These are phyloP conservation scores for Metschnikowia lochheadii DNA, from an alignment of 805 yeast genomes.

Conservation along the genomic window DNA sequence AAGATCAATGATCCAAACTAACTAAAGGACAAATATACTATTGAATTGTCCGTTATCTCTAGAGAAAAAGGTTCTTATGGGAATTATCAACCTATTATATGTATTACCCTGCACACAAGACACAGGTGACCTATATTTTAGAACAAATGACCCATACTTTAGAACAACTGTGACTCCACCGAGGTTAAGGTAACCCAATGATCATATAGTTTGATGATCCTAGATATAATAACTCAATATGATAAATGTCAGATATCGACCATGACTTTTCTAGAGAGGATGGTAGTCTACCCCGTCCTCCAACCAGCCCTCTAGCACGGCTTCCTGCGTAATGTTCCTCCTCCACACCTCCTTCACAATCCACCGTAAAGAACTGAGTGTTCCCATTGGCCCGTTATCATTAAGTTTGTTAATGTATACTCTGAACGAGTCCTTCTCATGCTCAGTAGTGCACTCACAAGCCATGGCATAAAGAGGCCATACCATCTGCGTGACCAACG, in stretches of 20 bases:
- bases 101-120: too few relatives aligned
- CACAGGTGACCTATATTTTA: too few relatives aligned
- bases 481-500: constrained; percentile 57
- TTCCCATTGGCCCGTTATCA: constrained; percentile 52
- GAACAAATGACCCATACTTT: too few relatives aligned
- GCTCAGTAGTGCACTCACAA: constrained; percentile 35
- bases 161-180: too few relatives aligned
- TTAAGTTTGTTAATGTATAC: constrained; percentile 41
- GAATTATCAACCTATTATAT: too few relatives aligned
- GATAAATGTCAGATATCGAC: too few relatives aligned
- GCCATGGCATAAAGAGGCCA: constrained; percentile 57
- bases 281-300: constrained; percentile 50
- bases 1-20: neutral
- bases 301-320: constrained; percentile 44
- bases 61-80: too few relatives aligned
- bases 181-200: too few relatives aligned
- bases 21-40: too few relatives aligned
- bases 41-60: too few relatives aligned
- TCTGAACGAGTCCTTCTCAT: constrained; percentile 28
- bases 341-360: constrained; percentile 46
- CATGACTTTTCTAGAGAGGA: constrained; percentile 24
- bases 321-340: constrained; percentile 40
- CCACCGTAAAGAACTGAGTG: constrained; percentile 40
- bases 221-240: too few relatives aligned
- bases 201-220: too few relatives aligned